Base-by-base conservation (phyloP, 306 rosid genomes). In the Herpetospermum pedunculosum region DNA sequence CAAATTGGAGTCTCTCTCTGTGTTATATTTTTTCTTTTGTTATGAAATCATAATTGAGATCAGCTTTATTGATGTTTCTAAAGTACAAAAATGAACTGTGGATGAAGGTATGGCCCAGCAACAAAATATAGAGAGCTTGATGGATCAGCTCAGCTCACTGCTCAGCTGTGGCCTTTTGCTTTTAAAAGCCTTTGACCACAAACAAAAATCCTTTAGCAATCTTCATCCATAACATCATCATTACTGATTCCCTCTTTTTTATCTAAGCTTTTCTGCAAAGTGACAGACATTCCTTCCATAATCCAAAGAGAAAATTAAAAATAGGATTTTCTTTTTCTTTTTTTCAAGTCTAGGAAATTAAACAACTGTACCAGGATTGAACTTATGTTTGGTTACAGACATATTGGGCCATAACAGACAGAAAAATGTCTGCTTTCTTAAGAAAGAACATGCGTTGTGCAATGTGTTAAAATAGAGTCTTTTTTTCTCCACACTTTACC, bases 251-350 rank as follows among this genome's bases (percentile, higher is more conserved):
- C 52, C 72, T 65, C 53, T 43, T 26, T 65, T 65, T 21, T 65
- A 38, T 65, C 12, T 40, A 25, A 43, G 54, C 73, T 68, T 68
- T 68, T 68, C 73, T 68, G 73, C 37, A 68, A 68, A 68, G 23
- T 44, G 73, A 68, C 73, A 43, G 73, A 68, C 73, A 68, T 68
- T 68, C 73, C 73, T 44, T 43, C 73, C 73, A 68, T 68, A 68
- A 43, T 68, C 53, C 52, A 23, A 68, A 68, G 73, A 68, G 53
- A 68, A 14, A 57, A 9, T 1, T 37, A 4, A 41, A 41, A 67
- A 58, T n/a, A 43, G n/a, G 37, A 6, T 5, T 34, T 8, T 35
- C 1, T 67, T 40, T 65, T 19, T 18, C 9, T 23, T 21, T 1
- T 12, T 23, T 68, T 68, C 3, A 26, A 68, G 11, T 41, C 23